Evolutionary conservation across 2,329 filamentous ascomycete genomes (phyloP).

Genomic region (Pseudogymnoascus sp.): DNA sequence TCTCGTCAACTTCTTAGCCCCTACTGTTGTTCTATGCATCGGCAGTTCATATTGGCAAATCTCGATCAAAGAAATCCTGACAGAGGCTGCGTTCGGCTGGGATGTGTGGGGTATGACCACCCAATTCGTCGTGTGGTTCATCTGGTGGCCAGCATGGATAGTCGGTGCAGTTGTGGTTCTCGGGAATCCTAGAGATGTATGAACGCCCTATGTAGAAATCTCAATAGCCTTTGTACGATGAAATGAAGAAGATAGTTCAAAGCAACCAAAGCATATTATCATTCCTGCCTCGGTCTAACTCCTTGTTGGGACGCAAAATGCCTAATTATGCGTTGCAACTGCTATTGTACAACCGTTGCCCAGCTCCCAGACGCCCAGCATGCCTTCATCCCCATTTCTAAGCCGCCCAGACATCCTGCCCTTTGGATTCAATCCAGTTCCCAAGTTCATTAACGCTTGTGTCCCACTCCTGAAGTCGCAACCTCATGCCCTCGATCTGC

Average conservation of each 20-base stretch:
- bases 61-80: constrained; percentile 51
- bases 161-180: constrained; percentile 51
- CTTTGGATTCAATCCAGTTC: constrained; percentile 91
- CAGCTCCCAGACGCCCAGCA: constrained; percentile 15
- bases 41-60: constrained; percentile 40
- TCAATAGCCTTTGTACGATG: neutral
- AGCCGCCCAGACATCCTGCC: constrained; percentile 92
- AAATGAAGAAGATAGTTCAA: neutral
- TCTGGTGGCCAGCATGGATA: constrained; percentile 93
- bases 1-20: constrained; percentile 53
- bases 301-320: constrained; percentile 7
- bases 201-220: neutral
- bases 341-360: constrained; percentile 11
- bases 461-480: constrained; percentile 87
- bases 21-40: constrained; percentile 45
- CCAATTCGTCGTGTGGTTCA: constrained; percentile 81
- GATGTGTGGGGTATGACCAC: constrained; percentile 85
- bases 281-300: constrained; percentile 7
- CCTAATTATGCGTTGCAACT: constrained; percentile 8
- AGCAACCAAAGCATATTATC: constrained; percentile 5
- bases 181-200: constrained; percentile 26
- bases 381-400: constrained; percentile 33
- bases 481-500: constrained; percentile 89
- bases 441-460: constrained; percentile 90
- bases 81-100: constrained; percentile 77